Evolutionary conservation across 768 basidiomycete species (phyloP).

Genomic region (Lenzites betulinus): DNA sequence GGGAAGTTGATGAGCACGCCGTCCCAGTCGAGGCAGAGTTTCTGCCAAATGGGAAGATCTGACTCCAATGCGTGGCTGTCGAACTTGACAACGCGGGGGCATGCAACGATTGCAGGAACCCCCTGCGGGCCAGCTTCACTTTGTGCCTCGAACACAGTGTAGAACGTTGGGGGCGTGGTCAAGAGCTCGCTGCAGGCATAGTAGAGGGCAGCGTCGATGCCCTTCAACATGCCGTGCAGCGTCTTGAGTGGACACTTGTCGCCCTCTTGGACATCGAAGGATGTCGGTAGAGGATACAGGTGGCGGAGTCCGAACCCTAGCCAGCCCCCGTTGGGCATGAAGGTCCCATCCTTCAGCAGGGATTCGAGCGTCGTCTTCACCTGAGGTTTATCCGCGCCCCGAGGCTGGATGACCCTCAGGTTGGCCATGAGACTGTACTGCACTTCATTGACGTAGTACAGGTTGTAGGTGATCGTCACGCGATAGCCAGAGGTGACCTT

Average conservation of each 20-base stretch:
- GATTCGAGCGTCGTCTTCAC: slow-evolving; percentile 22
- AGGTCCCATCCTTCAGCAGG: slow-evolving; percentile 36
- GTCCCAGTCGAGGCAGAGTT: slow-evolving; percentile 8
- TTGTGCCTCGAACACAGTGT: slow-evolving; percentile 13
- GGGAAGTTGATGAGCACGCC: slow-evolving; percentile 17
- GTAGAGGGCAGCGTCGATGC: slow-evolving; percentile 11
- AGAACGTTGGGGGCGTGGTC: not conserved
- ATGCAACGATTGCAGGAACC: slow-evolving; percentile 34
- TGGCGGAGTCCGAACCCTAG: slow-evolving; percentile 44
- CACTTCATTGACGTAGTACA: slow-evolving; percentile 28
- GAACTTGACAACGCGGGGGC: slow-evolving; percentile 32
- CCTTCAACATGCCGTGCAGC: slow-evolving; percentile 9
- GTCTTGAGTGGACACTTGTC: slow-evolving; percentile 2
- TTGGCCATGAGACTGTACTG: not conserved
- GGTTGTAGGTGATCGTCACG: slow-evolving; percentile 48
- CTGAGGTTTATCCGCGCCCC: slow-evolving; percentile 1
- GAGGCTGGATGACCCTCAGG: not conserved
- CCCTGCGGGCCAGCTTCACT: slow-evolving; percentile 10
- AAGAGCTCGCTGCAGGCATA: slow-evolving; percentile 7
- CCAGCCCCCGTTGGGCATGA: slow-evolving; percentile 40
- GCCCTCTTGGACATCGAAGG: not conserved
- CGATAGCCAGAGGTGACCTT: slow-evolving; percentile 43
- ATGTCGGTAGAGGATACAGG: slow-evolving; percentile 27
- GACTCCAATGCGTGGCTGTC: slow-evolving; percentile 34
- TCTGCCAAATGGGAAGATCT: slow-evolving; percentile 10